Evolutionary conservation across 106 monocot genomes (phyloP).

Genomic region (Chionographis japonica): DNA sequence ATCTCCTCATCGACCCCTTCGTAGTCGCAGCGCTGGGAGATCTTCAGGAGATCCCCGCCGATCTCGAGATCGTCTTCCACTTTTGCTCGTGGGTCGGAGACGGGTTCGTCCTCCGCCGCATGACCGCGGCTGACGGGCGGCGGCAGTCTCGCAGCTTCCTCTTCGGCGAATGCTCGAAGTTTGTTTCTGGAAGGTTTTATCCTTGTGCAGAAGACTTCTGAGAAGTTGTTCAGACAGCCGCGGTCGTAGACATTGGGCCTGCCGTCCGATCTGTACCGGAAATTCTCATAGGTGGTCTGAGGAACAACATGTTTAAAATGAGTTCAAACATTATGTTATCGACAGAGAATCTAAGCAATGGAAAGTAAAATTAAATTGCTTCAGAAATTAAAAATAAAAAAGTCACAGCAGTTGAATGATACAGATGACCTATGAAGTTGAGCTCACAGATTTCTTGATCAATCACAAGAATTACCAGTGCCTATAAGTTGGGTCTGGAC

Average conservation of each 20-base stretch:
- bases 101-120: slow-evolving; percentile 39
- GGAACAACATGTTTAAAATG: slow-evolving; percentile 4
- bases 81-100: slow-evolving; percentile 57
- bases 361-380: neutral
- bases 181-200: slow-evolving; percentile 66
- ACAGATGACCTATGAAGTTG: too few relatives aligned
- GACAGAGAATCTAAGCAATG: neutral
- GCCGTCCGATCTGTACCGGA: slow-evolving; percentile 77
- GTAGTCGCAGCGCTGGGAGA: slow-evolving; percentile 55
- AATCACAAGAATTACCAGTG: too few relatives aligned
- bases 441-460: too few relatives aligned
- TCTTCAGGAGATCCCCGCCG: slow-evolving; percentile 72
- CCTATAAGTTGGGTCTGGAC: too few relatives aligned
- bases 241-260: slow-evolving; percentile 54
- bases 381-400: too few relatives aligned
- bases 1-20: slow-evolving; percentile 54
- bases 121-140: slow-evolving; percentile 4
- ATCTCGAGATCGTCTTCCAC: slow-evolving; percentile 95
- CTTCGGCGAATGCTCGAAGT: slow-evolving; percentile 51
- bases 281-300: slow-evolving; percentile 97
- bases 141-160: slow-evolving; percentile 28
- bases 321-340: neutral
- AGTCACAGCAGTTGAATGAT: too few relatives aligned
- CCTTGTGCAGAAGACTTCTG: slow-evolving; percentile 77
- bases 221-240: slow-evolving; percentile 72